Evolutionary conservation across 2,329 filamentous ascomycete species (phyloP).

Genomic region (Aspergillus floridensis): DNA sequence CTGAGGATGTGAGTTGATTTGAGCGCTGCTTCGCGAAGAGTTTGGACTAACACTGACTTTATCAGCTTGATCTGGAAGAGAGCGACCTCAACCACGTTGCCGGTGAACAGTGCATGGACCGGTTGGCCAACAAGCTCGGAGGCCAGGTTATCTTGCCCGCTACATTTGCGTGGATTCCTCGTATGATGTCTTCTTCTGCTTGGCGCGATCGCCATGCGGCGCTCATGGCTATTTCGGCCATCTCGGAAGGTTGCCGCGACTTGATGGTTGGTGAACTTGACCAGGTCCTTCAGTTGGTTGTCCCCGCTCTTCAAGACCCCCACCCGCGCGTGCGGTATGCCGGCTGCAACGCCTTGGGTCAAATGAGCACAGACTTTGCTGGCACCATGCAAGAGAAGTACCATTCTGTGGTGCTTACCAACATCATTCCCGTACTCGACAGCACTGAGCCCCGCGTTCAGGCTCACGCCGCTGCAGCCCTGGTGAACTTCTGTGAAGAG

Average conservation of each 20-base stretch:
- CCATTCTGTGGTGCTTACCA: conserved; percentile 79
- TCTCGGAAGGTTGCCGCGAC: conserved; percentile 94
- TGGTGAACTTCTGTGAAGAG: conserved; percentile 99
- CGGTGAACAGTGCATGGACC: conserved; percentile 97
- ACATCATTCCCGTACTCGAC: conserved; percentile 87
- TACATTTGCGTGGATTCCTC: conserved; percentile 93
- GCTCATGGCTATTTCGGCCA: conserved; percentile 97
- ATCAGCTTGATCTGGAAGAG: conserved; percentile 84
- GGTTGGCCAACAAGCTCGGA: conserved; percentile 93
- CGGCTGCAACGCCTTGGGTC: conserved; percentile 95
- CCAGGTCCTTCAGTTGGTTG: conserved; percentile 91
- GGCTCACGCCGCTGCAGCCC: conserved; percentile 92
- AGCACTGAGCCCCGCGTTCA: conserved; percentile 91
- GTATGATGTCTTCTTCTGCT: conserved; percentile 93
- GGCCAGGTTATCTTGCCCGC: conserved; percentile 89
- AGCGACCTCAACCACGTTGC: conserved; percentile 97
- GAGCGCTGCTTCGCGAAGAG: conserved; percentile 17
- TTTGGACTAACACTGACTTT: conserved; percentile 19
- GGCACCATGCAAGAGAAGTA: conserved; percentile 97
- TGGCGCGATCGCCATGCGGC: conserved; percentile 97
- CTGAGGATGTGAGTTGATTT: conserved; percentile 70
- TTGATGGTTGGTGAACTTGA: conserved; percentile 93
- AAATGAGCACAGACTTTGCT: conserved; percentile 99
- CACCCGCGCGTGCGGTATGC: conserved; percentile 96
- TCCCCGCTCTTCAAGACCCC: conserved; percentile 82